These are phyloP conservation scores for Trichosanthes cucumerina DNA, from an alignment of 306 rosid genomes.

Conservation along the genomic window DNA sequence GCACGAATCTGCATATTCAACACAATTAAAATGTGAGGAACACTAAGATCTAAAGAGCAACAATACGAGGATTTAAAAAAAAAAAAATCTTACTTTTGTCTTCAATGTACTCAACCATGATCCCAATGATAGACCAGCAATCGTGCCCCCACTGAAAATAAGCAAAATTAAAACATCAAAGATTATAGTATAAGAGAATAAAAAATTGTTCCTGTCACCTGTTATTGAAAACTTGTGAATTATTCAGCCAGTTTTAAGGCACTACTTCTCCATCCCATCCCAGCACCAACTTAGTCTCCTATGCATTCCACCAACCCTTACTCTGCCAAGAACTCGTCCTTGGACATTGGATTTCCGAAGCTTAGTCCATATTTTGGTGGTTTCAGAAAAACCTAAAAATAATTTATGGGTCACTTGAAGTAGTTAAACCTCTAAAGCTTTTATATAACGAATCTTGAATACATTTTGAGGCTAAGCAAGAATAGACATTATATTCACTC, in stretches of 20 bases:
- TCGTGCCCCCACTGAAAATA: constrained; percentile 70
- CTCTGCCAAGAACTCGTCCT: background rate
- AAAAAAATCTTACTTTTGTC: constrained; percentile 57
- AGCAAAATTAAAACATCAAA: constrained; percentile 8
- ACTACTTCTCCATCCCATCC: background rate
- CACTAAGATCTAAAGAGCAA: constrained; percentile 8
- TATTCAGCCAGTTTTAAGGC: background rate
- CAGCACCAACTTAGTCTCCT: background rate
- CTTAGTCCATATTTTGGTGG: background rate
- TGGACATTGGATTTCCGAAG: background rate
- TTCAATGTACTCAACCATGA: constrained; percentile 69
- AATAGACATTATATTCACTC: background rate
- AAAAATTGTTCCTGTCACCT: background rate
- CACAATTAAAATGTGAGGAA: constrained; percentile 14
- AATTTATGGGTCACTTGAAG: background rate
- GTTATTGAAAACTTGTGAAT: background rate
- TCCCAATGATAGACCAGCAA: constrained; percentile 81
- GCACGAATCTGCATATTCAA: constrained; percentile 56
- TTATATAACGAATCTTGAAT: background rate
- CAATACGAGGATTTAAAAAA: background rate
- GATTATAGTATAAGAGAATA: background rate
- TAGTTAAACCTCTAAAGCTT: background rate
- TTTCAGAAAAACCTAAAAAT: background rate
- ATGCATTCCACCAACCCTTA: background rate
- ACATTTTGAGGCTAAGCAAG: background rate